A percentile compares a stretch with the other conserved stretches of the same genome.
phyloP scores from a whole-genome alignment of 495 filamentous ascomycete species.

The Astrothelium subdiscretum region DNA sequence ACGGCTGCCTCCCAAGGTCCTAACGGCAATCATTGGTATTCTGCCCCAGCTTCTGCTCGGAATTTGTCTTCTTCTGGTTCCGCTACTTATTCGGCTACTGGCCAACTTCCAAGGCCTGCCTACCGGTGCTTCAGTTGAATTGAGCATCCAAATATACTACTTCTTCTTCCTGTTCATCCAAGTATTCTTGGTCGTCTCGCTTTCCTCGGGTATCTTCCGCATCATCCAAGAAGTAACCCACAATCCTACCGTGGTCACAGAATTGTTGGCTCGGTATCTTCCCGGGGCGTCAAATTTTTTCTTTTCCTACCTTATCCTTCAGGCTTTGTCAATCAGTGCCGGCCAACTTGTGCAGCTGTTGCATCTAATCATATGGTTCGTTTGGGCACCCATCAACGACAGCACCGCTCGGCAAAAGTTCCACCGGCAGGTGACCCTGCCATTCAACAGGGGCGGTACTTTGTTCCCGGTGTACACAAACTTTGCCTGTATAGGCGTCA shows the following conservation, averaged over 20 bases:
- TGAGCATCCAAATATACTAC: constrained; percentile 83
- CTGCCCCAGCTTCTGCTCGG: constrained; percentile 68
- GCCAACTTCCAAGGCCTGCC: constrained; percentile 65
- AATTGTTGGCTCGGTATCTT: constrained; percentile 68
- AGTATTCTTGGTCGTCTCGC: constrained; percentile 84
- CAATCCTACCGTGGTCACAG: constrained; percentile 38
- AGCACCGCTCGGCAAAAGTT: constrained; percentile 84
- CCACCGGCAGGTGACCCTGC: constrained; percentile 66
- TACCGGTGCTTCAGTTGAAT: constrained; percentile 68
- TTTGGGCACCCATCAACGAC: constrained; percentile 67
- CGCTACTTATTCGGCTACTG: constrained; percentile 64
- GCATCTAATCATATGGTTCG: constrained; percentile 65
- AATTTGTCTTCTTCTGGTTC: constrained; percentile 69
- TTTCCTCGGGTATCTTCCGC: constrained; percentile 66
- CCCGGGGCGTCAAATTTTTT: constrained; percentile 92
- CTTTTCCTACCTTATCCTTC: constrained; percentile 95
- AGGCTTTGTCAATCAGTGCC: constrained; percentile 80
- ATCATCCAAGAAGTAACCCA: constrained; percentile 52
- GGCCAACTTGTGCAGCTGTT: constrained; percentile 81
- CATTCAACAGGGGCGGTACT: constrained; percentile 76
- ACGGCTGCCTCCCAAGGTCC: constrained; percentile 46
- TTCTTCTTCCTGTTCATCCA: constrained; percentile 93
- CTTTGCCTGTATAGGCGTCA: constrained; percentile 83
- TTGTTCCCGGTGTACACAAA: constrained; percentile 96
- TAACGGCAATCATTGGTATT: constrained; percentile 74